A percentile compares a stretch with the other conserved stretches of the same genome.
Evolutionary conservation across 805 yeast species (phyloP).

Genomic region (Metschnikowia orientalis): DNA sequence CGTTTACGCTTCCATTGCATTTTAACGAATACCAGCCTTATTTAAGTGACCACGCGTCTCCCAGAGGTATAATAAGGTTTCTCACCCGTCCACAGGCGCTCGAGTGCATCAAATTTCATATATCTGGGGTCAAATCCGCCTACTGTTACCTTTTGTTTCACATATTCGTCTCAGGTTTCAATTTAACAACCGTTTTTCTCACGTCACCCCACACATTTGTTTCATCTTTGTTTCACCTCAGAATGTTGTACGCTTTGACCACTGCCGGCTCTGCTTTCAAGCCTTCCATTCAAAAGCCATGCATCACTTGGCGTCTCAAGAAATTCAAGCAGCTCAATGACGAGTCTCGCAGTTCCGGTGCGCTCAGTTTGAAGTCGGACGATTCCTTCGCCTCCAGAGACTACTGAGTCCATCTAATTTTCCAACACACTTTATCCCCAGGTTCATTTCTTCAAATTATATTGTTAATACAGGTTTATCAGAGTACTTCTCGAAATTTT

Average conservation of each 20-base stretch:
- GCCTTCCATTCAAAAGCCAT: conserved; percentile 31
- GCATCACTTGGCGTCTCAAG: conserved; percentile 34
- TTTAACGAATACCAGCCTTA: neutral
- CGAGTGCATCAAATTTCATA: too few species aligned
- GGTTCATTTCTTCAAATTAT: too few species aligned
- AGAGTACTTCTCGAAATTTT: too few species aligned
- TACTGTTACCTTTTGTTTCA: neutral
- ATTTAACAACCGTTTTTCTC: too few species aligned
- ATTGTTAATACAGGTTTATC: too few species aligned
- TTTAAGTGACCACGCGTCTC: conserved; percentile 1
- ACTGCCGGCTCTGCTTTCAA: conserved; percentile 37
- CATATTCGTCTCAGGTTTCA: too few species aligned
- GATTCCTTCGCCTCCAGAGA: conserved; percentile 1
- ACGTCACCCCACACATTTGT: neutral
- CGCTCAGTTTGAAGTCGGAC: conserved; percentile 9
- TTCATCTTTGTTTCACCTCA: neutral
- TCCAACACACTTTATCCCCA: conserved; percentile 1
- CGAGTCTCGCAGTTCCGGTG: conserved; percentile 11
- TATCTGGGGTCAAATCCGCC: too few species aligned
- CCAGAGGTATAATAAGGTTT: too few species aligned
- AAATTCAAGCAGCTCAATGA: conserved; percentile 27
- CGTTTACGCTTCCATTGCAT: conserved; percentile 5
- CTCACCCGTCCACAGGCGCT: too few species aligned
- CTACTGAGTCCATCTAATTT: neutral
- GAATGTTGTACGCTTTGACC: conserved; percentile 29